phyloP scores from a whole-genome alignment of 345 rosid genomes.

The Schrenkiella parvula region DNA sequence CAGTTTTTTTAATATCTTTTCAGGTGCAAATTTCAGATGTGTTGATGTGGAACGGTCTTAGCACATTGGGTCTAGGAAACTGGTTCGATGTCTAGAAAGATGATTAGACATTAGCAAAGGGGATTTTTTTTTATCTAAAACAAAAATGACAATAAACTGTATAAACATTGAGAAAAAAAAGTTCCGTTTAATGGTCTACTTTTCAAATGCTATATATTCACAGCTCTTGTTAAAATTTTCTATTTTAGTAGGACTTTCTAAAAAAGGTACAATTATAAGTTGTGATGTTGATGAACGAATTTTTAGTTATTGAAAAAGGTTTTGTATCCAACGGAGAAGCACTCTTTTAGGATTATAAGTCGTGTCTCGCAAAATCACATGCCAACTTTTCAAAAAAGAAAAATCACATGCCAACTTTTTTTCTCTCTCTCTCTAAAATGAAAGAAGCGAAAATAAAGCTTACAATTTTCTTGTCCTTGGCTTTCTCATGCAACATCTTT shows the following conservation, averaged over 20 bases:
- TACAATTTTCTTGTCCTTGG: not conserved
- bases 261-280: not conserved
- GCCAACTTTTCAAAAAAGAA: not conserved
- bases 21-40: too few species aligned
- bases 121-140: too few species aligned
- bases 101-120: too few species aligned
- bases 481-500: conserved; percentile 20
- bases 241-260: not conserved
- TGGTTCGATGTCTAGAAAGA: too few species aligned
- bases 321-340: not conserved
- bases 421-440: conserved; percentile 1
- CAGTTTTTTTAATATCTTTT: too few species aligned
- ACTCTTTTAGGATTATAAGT: not conserved
- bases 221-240: not conserved
- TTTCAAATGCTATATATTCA: too few species aligned
- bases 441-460: conserved; percentile 26
- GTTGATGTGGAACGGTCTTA: too few species aligned
- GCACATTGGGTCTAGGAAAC: too few species aligned
- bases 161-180: too few species aligned
- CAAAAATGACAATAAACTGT: too few species aligned
- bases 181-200: too few species aligned
- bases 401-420: not conserved
- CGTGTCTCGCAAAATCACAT: not conserved
- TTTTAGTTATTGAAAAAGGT: not conserved
- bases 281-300: not conserved